Conservation (phyloP, 441 rosid genomes). For the Metrosideros polymorpha region DNA sequence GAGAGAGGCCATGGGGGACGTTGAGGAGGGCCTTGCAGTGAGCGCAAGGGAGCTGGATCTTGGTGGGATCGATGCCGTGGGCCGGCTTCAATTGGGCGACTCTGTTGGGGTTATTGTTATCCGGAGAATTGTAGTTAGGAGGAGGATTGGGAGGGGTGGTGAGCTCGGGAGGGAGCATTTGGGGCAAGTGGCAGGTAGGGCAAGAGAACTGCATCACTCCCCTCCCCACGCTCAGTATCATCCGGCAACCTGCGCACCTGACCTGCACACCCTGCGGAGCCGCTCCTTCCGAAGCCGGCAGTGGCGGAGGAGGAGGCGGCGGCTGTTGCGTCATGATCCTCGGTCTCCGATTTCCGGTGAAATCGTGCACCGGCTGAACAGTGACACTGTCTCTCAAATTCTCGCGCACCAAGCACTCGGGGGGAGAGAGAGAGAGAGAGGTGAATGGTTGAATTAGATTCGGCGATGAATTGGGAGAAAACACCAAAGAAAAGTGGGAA, state of each 20-base stretch:
- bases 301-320: slow-evolving; percentile 15
- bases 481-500: not conserved
- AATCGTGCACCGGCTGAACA: not conserved
- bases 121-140: slow-evolving; percentile 6
- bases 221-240: slow-evolving; percentile 59
- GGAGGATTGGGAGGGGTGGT: slow-evolving; percentile 27
- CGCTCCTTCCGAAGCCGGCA: slow-evolving; percentile 17
- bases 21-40: slow-evolving; percentile 92
- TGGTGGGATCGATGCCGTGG: slow-evolving; percentile 94
- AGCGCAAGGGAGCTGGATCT: slow-evolving; percentile 97
- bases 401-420: not conserved
- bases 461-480: not conserved
- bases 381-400: not conserved
- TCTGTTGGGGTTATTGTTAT: slow-evolving; percentile 2
- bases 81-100: slow-evolving; percentile 36
- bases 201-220: slow-evolving; percentile 79
- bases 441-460: not conserved
- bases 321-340: slow-evolving; percentile 15
- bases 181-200: slow-evolving; percentile 79
- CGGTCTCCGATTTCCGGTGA: not conserved
- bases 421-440: not conserved
- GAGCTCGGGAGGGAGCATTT: slow-evolving; percentile 97
- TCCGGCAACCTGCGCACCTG: slow-evolving; percentile 90
- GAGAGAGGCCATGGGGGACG: slow-evolving; percentile 84
- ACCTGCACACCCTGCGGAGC: slow-evolving; percentile 44